phyloP scores from a whole-genome alignment of 805 yeast genomes.

The Ascoidea tarda region DNA sequence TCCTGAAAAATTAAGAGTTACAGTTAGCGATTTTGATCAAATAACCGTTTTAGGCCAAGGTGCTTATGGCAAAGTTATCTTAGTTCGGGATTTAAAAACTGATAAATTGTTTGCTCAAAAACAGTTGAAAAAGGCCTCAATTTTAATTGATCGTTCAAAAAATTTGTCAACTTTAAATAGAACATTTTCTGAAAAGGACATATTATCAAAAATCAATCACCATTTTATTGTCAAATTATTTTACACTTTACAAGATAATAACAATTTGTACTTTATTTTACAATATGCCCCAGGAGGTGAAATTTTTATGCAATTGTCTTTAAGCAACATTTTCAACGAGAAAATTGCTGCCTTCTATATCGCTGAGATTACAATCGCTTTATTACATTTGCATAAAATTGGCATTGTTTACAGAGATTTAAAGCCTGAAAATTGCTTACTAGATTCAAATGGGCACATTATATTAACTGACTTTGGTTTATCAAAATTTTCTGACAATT shows the following conservation, averaged over 20 bases:
- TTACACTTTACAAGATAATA: conserved; percentile 72
- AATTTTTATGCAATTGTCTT: conserved; percentile 40
- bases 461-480: conserved; percentile 81
- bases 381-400: conserved; percentile 58
- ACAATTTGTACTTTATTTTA: conserved; percentile 58
- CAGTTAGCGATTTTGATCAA: conserved; percentile 48
- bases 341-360: conserved; percentile 61
- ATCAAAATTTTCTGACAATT: conserved; percentile 38
- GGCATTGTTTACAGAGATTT: conserved; percentile 83
- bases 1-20: conserved; percentile 4
- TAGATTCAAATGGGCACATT: conserved; percentile 66
- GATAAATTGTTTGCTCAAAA: conserved; percentile 73
- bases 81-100: conserved; percentile 52
- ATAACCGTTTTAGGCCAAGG: conserved; percentile 75
- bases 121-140: conserved; percentile 70
- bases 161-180: conserved; percentile 19
- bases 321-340: conserved; percentile 34
- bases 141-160: conserved; percentile 33
- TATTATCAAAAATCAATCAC: conserved; percentile 56
- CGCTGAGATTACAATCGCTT: conserved; percentile 71
- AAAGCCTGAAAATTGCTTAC: conserved; percentile 80
- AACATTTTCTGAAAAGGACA: conserved; percentile 68
- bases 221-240: conserved; percentile 71
- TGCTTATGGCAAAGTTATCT: conserved; percentile 75
- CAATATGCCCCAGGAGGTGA: conserved; percentile 90